Percentiles rank a stretch among this genome's conserved stretches.
phyloP scores from a whole-genome alignment of 192 early-diverging fungal genomes.

The Gonapodya sp. region DNA sequence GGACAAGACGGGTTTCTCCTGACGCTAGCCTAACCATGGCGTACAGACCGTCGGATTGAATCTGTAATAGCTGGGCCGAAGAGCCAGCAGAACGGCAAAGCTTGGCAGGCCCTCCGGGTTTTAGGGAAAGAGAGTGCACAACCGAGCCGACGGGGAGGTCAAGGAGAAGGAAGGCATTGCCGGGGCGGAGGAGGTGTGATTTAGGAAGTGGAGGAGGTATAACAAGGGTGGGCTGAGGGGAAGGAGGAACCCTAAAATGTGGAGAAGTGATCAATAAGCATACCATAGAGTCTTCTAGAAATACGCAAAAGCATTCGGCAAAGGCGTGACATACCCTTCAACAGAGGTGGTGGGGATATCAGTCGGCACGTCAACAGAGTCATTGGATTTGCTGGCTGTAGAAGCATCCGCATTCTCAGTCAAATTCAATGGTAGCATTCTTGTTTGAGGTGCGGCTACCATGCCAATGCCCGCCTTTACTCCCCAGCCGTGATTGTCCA shows the following conservation, averaged over 20 bases:
- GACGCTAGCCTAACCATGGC: constrained; percentile 77
- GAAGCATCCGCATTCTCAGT: background rate
- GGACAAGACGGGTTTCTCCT: constrained; percentile 79
- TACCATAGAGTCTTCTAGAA: too few species aligned
- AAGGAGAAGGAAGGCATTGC: constrained; percentile 81
- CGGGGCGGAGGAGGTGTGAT: constrained; percentile 53
- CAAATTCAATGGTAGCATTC: background rate
- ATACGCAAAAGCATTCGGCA: background rate
- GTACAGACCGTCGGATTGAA: constrained; percentile 52
- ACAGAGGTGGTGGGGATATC: too few species aligned
- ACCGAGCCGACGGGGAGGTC: constrained; percentile 88
- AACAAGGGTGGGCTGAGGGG: background rate
- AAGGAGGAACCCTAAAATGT: background rate
- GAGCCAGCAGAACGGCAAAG: constrained; percentile 79
- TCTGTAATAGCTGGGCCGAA: constrained; percentile 73
- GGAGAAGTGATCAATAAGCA: too few species aligned
- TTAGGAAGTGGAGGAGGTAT: constrained; percentile 19
- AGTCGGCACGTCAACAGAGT: too few species aligned
- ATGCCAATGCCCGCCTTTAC: background rate
- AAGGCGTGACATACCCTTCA: background rate
- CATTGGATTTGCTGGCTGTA: background rate
- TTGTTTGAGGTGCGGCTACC: background rate
- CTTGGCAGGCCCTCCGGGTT: constrained; percentile 62
- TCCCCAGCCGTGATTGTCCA: background rate
- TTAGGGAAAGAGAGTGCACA: constrained; percentile 78